phyloP scores from a whole-genome alignment of 2,329 filamentous ascomycete species.

The Grosmannia clavigera region DNA sequence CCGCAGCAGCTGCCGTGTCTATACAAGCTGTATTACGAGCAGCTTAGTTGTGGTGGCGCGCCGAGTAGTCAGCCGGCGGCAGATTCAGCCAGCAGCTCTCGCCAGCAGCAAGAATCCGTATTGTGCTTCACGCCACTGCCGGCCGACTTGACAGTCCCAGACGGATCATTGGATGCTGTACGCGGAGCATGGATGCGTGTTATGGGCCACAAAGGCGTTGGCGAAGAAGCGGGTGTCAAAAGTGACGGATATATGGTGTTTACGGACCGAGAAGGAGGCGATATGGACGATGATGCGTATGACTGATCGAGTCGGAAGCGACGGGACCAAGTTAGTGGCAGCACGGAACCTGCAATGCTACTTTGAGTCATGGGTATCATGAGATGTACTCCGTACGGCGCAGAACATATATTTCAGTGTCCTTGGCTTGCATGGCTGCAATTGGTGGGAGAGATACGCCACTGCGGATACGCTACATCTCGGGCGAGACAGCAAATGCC shows the following conservation, averaged over 20 bases:
- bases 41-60: constrained; percentile 22
- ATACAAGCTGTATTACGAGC: constrained; percentile 45
- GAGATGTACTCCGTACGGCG: not conserved
- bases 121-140: constrained; percentile 46
- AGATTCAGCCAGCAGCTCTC: constrained; percentile 20
- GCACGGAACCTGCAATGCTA: not conserved
- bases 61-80: not conserved
- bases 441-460: too few relatives aligned
- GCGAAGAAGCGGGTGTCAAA: constrained; percentile 4
- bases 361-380: not conserved
- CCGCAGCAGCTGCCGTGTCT: constrained; percentile 20
- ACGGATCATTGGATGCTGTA: constrained; percentile 54
- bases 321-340: not conserved
- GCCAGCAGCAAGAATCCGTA: constrained; percentile 14
- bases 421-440: too few relatives aligned
- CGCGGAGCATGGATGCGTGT: constrained; percentile 57
- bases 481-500: too few relatives aligned
- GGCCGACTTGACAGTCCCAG: constrained; percentile 62
- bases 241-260: constrained; percentile 59
- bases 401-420: too few relatives aligned
- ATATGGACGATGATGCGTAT: constrained; percentile 34
- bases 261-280: constrained; percentile 54
- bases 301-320: not conserved
- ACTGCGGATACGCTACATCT: too few relatives aligned
- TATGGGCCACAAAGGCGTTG: constrained; percentile 26